Conservation (phyloP, 1,284 basidiomycete genomes). For the Cryptococcus neoformans region DNA sequence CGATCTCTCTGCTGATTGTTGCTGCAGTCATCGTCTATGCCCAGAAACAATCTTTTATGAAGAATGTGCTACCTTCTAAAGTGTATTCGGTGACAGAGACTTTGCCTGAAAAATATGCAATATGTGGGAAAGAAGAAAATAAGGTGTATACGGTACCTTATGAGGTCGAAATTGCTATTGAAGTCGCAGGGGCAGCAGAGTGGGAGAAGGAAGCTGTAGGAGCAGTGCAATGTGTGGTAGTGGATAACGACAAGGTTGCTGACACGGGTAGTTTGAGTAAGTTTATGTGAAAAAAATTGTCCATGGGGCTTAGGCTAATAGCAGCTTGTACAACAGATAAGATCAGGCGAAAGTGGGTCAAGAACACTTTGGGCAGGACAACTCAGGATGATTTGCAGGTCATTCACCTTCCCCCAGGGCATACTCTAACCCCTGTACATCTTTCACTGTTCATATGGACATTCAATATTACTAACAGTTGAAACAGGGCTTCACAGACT, state of each 20-base stretch:
- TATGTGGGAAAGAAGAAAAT: slow-evolving; percentile 33
- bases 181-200: too few relatives aligned
- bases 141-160: slow-evolving; percentile 33
- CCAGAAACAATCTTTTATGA: slow-evolving; percentile 8
- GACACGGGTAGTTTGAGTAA: slow-evolving; percentile 59
- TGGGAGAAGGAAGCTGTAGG: slow-evolving; percentile 60
- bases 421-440: slow-evolving; percentile 34
- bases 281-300: slow-evolving; percentile 50
- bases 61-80: too few relatives aligned
- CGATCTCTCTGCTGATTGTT: slow-evolving; percentile 30
- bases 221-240: slow-evolving; percentile 64
- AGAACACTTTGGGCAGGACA: neutral
- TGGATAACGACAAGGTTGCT: slow-evolving; percentile 58
- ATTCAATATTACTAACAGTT: too few relatives aligned
- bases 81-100: too few relatives aligned
- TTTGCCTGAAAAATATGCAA: slow-evolving; percentile 20
- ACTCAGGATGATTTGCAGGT: slow-evolving; percentile 35
- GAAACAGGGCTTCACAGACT: slow-evolving; percentile 52
- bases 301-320: neutral
- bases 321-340: slow-evolving; percentile 2
- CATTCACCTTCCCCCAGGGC: slow-evolving; percentile 33
- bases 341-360: slow-evolving; percentile 14
- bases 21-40: slow-evolving; percentile 35
- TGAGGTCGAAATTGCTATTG: slow-evolving; percentile 56
- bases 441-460: too few relatives aligned